Conservation (phyloP, 441 rosid species). For the Adansonia gregorii region DNA sequence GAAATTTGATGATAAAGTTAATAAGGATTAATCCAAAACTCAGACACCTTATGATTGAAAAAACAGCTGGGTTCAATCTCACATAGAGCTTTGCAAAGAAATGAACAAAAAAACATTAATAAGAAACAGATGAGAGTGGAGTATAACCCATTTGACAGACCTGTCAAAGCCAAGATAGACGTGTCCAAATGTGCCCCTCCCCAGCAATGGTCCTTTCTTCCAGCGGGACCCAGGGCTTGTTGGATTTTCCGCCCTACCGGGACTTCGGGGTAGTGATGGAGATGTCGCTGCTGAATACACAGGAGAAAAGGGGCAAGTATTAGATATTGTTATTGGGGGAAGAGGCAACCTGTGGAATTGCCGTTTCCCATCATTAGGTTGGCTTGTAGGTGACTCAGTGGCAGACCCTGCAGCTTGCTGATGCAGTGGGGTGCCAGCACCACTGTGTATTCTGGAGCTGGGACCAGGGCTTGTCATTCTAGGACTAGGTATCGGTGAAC, state of each 20-base stretch:
- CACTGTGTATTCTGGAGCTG: conserved; percentile 86
- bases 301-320: conserved; percentile 71
- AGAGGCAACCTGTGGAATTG: conserved; percentile 84
- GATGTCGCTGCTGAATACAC: conserved; percentile 75
- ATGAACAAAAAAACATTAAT: background rate
- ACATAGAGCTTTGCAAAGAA: background rate
- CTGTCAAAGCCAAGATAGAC: conserved; percentile 91
- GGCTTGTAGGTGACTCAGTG: conserved; percentile 61
- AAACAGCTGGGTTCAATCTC: conserved; percentile 7
- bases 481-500: conserved; percentile 94
- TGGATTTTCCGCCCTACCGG: conserved; percentile 70
- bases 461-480: conserved; percentile 96
- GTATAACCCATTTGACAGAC: conserved; percentile 40
- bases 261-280: conserved; percentile 89
- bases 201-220: conserved; percentile 81
- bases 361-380: conserved; percentile 69
- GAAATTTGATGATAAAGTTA: conserved; percentile 16
- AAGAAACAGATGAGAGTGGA: conserved; percentile 17
- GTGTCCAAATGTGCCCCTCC: conserved; percentile 92
- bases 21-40: conserved; percentile 13
- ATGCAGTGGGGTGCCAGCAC: conserved; percentile 90
- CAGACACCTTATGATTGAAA: background rate
- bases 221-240: conserved; percentile 76
- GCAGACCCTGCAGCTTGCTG: conserved; percentile 72
- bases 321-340: conserved; percentile 71